Evolutionary conservation across 208 protist species (phyloP), one percentile per base, ranked within the genome.

Genomic region (Crithidia bombi): DNA sequence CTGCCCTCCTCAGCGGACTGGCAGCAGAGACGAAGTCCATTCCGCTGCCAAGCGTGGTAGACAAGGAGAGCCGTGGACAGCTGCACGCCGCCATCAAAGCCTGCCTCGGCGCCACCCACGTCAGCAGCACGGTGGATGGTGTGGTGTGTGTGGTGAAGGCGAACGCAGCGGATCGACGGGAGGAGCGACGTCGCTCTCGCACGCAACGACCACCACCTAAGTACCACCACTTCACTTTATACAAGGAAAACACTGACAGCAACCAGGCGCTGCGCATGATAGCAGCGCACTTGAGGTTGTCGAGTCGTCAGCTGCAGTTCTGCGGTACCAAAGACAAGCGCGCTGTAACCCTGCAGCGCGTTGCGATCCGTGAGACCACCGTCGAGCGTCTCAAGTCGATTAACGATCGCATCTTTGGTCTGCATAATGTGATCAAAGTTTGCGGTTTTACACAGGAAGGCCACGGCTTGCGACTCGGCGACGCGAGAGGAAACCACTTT

Each of bases 301-400:
- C 75, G 50, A 56, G 65, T 2, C 87, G 92, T 17, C 69, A 87
- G 59, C 81, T 99, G 55, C 71, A 87, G 59, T 98, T 94, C 63
- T 96, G 96, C 49, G 97, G 97, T 36, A 98, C 96, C 15, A 99
- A 99, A 74, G 97, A 99, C 74, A 97, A 97, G 82, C 89, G 95
- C 36, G 97, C 86, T 1, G 87, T 98, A 33, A 99, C 97, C 10
- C 71, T 91, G 49, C 97, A 99, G 81, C 83, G 87, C 30, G 87
- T 97, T 26, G 85, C 94, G 9, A 83, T 92, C 6, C 85, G 79
- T 19, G 76, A 87, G 26, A 68, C 98, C 17, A 75, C 69, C 12
- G 58, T 89, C n/a, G 73, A 83, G 38, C 69, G 75, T 15, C 65
- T 98, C 10, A 26, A 30, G 30, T 58, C 36, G 11, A 65, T 98